Base-by-base conservation (phyloP, 2,329 filamentous ascomycete genomes). In the Didymosphaeria variabile region DNA sequence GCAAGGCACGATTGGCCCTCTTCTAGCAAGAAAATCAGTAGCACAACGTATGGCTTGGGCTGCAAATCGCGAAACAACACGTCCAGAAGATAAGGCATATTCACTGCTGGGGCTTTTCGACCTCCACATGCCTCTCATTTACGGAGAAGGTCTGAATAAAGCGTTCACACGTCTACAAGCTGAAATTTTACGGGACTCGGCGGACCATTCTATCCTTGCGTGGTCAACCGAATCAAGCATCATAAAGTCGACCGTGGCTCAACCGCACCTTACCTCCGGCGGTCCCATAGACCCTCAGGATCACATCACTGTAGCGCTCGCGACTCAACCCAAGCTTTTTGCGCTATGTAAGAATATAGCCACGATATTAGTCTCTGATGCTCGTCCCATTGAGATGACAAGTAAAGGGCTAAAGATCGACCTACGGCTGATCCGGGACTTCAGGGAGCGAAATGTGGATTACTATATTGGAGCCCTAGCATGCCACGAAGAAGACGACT, bases 11-110 rank as follows among this genome's bases (percentile, higher is more conserved):
- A 13, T 46, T 36, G 19, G n/a, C 2, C 15, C 40, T 36, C 9
- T 55, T 12, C 38, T 45, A 10, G 29, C 34, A 2, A 26, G 19
- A 4, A 55, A 44, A 15, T 55, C 53, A 23, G 52, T 67, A 19
- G 52, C 53, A n/a, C 36, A 56, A 44, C 51, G 50, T 7, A 55
- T 67, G 49, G 59, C 53, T 13, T 72, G 69, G 69, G 59, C 63
- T 5, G 51, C 50, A 26, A 38, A 40, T 1, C 66, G 69, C n/a
- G 12, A 62, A 13, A 69, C 67, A 2, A 68, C 53, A 54, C 55
- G 54, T 6, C 47, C 59, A 42, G 66, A 68, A 49, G 66, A 68
- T 36, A 32, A 23, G 29, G 64, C 60, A 13, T 60, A n/a, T 17
- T 47, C 10, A 6, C 26, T 47, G 5, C 15, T 47, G 26, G 45